phyloP scores from a whole-genome alignment of 345 rosid genomes.

The Camelina sativa region DNA sequence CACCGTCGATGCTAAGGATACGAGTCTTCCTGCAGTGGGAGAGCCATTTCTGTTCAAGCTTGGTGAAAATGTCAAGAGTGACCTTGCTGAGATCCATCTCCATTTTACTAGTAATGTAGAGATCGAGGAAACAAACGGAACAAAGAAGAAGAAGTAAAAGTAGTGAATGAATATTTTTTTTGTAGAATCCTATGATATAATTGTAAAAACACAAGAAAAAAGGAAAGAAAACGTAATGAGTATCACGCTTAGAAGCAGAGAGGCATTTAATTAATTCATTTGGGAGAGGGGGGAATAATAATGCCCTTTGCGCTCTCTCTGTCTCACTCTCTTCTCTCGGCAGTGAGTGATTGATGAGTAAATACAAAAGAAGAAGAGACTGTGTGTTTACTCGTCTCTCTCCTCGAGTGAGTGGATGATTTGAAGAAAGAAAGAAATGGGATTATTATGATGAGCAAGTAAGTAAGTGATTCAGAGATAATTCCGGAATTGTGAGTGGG shows the following conservation, averaged over 20 bases:
- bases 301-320: neutral
- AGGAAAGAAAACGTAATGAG: neutral
- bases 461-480: conserved; percentile 38
- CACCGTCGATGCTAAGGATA: conserved; percentile 90
- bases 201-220: too few relatives aligned
- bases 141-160: neutral
- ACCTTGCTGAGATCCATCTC: conserved; percentile 87
- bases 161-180: neutral
- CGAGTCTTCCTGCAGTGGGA: conserved; percentile 85
- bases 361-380: conserved; percentile 5
- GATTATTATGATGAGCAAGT: neutral
- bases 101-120: neutral
- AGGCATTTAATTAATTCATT: conserved; percentile 25
- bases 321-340: neutral
- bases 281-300: neutral
- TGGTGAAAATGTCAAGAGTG: conserved; percentile 85
- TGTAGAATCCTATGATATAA: too few relatives aligned
- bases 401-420: conserved; percentile 22
- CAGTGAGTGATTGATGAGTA: neutral
- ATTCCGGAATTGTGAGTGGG: conserved; percentile 41
- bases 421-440: conserved; percentile 9
- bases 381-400: conserved; percentile 38
- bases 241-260: conserved; percentile 36
- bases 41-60: conserved; percentile 92
- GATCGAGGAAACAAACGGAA: neutral